Evolutionary conservation across 139 green algal species (phyloP).

Genomic region (Spirogloea muscicola): DNA sequence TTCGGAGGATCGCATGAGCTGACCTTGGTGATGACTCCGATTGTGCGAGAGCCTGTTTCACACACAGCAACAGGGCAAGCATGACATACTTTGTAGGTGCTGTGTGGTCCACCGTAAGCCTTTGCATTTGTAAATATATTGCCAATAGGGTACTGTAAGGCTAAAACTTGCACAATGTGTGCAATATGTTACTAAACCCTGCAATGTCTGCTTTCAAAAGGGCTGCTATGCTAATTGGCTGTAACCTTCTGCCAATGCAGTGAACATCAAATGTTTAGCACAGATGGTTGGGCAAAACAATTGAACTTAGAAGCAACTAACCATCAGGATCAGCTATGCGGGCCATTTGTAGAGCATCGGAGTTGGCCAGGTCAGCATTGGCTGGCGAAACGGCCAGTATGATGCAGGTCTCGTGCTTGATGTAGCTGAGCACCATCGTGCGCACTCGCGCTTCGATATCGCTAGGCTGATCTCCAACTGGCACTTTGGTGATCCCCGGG

Average conservation of each 20-base stretch:
- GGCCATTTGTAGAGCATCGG: conserved; percentile 89
- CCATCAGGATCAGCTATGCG: conserved; percentile 72
- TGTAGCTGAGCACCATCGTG: conserved; percentile 83
- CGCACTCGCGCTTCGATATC: conserved; percentile 90
- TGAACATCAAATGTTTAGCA: conserved; percentile 4
- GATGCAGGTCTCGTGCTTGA: conserved; percentile 79
- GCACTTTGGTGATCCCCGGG: conserved; percentile 85
- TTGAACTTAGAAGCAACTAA: conserved; percentile 6
- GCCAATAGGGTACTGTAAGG: background rate
- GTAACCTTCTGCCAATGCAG: background rate
- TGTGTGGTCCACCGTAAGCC: too few relatives aligned
- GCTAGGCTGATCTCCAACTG: conserved; percentile 92
- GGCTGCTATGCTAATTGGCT: background rate
- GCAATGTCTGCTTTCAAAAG: background rate
- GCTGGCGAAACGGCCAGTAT: conserved; percentile 93
- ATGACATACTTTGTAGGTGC: too few relatives aligned
- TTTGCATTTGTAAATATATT: background rate
- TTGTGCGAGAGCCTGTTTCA: conserved; percentile 47
- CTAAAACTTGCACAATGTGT: background rate
- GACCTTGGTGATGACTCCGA: conserved; percentile 57
- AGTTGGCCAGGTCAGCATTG: conserved; percentile 92
- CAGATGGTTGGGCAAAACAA: conserved; percentile 2
- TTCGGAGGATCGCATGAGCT: too few relatives aligned
- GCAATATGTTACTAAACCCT: background rate
- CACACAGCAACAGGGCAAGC: background rate